Evolutionary conservation across 306 rosid genomes (phyloP), one percentile per base, ranked within the genome.

Genomic region (Notholithocarpus densiflorus): DNA sequence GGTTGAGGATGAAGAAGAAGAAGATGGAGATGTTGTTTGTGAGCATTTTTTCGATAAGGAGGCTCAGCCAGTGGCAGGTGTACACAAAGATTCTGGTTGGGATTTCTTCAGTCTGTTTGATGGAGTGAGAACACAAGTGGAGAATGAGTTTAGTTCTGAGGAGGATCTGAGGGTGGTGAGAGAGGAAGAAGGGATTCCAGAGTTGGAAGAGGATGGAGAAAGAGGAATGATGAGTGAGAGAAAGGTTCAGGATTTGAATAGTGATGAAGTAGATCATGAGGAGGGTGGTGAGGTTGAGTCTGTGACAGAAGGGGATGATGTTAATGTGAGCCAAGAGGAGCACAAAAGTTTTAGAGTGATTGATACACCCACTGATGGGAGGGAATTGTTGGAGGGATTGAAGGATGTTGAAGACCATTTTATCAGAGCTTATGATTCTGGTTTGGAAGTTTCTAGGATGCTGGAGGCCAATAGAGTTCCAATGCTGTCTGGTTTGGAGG

Each of bases 171-270:
- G 92, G 83, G 90, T 79, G 40, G 97, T 94, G 88, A 94, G 97
- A 80, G 94, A 92, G 81, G 92, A 94, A 77, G 98, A 94, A 79
- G 98, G 98, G 81, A 94, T 94, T 81, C 97, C 98, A 11, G 98
- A 94, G 85, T 84, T 94, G 1, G 98, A 92, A 80, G 98, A 94
- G 80, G 97, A 84, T 74, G 91, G 78, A 14, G 88, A 81, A 73
- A 83, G 88, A 56, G 89, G 26, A 23, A 59, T 4, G 73, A 59
- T 11, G 75, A 72, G 83, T 80, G 62, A 21, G 81, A 83, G 87
- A 75, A 53, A 75, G 24, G 75, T 55, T 31, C 82, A 59, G 79
- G 81, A 68, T 76, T 91, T 84, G 45, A 91, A 86, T 61, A 83
- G 77, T 15, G 84, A 70, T 64, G 87, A 69, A 31, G 74, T 3